Base-by-base conservation (phyloP, 768 basidiomycete genomes). In the Pluteus cervinus region DNA sequence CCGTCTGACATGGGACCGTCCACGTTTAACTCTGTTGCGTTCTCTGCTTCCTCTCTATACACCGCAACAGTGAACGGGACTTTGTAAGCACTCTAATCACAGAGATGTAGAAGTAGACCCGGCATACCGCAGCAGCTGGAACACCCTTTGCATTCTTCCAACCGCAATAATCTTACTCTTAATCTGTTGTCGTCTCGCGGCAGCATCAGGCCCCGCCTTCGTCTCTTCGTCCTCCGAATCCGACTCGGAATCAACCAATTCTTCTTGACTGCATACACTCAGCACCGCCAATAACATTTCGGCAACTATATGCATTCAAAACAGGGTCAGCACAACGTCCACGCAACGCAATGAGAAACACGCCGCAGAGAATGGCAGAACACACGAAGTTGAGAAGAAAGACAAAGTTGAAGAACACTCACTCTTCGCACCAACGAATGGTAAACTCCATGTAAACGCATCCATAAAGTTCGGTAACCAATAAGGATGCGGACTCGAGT, bases 401-500 rank as follows among this genome's bases (percentile, higher is more conserved):
- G n/a, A 36, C 29, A 23, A 8, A 2, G 14, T 24, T 15, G 8
- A 18, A 26, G 24, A 28, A 4, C 16, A 65, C 87, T 38, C 44
- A 93, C 93, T 96, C 67, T 98, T 98, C 46, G 89, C 81, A 36
- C 92, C 93, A 4, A 98, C 92, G 55, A 98, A 98, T 0, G 94
- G 94, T 40, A 98, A 57, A 71, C 86, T 89, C 94, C 93, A 98
- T 8, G 92, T 94, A 56, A 98, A 98, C 21, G 90, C 92, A 53
- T 98, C 89, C 78, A 93, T 93, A 51, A 96, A 96, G 63, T 96
- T 96, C 0, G 93, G 93, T 21, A 98, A 58, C 90, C 91, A 93
- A 59, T 89, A 96, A 4, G 88, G 88, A 52, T 92, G 88, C 14
- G 82, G 71, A 22, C 67, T 76, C 35, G 71, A 74, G 54, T 83